Base-by-base conservation (phyloP, 495 filamentous ascomycete species). In the Lophiotrema nucula region DNA sequence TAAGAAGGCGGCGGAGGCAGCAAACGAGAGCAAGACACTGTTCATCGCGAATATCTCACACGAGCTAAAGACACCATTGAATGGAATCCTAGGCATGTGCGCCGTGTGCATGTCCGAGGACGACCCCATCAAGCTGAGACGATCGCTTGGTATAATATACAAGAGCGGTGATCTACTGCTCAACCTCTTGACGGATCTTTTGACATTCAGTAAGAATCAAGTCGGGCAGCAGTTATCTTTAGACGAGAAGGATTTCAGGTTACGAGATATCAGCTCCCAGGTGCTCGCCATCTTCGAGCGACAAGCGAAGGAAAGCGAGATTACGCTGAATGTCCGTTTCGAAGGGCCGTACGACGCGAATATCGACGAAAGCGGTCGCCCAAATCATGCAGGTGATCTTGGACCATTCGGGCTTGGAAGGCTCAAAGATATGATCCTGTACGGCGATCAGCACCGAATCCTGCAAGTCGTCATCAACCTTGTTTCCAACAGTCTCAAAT, bases 31-130 rank as follows among this genome's bases (percentile, higher is more conserved):
- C 75, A 96, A 97, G 73, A 95, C 92, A 5, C 72, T 95, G 22
- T 97, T 97, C 71, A 92, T 97, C 59, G 92, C 92, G 25, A 97
- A 97, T 63, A 95, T 97, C 24, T 95, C 90, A 2, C 92, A 97
- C 67, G 92, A 96, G 69, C 77, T 97, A 13, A 91, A 95, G 69
- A 96, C 92, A 1, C 92, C 92, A 0, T 72, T 96, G 21, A 97
- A 97, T 66, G 92, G 89, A 2, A 96, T 97, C 61, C 74, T 97
- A 26, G 92, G 92, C 46, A 96, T 96, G 90, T 89, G 84, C 60
- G 88, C 90, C 0, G 87, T 93, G 1, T 93, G 88, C 67, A 90
- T 95, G 88, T 86, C 88, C 51, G 91, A 96, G 66, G 85, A 92
- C 25, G 88, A 95, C 59, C 70, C 87, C 5, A 68, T 71, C 15